Percentiles rank a stretch among this genome's conserved stretches.
Evolutionary conservation across 345 rosid species (phyloP).

Genomic region (Brassica juncea): DNA sequence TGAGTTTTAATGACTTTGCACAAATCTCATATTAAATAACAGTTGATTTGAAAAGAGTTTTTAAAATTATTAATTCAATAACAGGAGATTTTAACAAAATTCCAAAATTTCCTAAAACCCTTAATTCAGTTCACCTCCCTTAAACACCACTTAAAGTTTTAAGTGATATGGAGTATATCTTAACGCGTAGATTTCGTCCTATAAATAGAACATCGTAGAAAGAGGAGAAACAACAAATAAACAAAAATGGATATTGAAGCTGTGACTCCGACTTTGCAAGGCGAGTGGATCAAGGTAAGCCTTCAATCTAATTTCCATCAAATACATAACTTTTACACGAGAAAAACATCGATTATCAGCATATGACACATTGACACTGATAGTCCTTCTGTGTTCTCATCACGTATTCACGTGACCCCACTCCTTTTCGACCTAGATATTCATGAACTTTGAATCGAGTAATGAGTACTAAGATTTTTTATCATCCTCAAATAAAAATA

Average conservation of each 20-base stretch:
- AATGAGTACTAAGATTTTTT: neutral
- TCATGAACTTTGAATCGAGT: neutral
- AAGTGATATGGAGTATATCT: neutral
- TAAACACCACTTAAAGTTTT: too few relatives aligned
- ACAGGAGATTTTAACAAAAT: too few relatives aligned
- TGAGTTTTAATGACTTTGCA: too few relatives aligned
- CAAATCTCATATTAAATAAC: too few relatives aligned
- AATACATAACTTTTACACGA: neutral
- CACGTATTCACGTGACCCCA: neutral
- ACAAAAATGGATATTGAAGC: neutral
- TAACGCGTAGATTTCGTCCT: neutral
- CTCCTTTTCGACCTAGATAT: too few relatives aligned
- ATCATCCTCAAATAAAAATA: neutral
- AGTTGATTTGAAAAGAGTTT: too few relatives aligned
- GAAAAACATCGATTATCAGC: neutral
- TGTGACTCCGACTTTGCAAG: neutral
- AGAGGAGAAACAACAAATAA: neutral
- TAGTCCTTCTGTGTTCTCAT: neutral
- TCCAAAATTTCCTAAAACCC: too few relatives aligned
- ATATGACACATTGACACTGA: neutral
- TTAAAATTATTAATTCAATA: too few relatives aligned
- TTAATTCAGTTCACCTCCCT: too few relatives aligned
- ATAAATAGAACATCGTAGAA: neutral
- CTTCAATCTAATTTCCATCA: neutral
- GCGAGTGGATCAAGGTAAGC: constrained; percentile 19